Conservation (phyloP, 345 rosid genomes). For the Chamaenerion angustifolium region DNA sequence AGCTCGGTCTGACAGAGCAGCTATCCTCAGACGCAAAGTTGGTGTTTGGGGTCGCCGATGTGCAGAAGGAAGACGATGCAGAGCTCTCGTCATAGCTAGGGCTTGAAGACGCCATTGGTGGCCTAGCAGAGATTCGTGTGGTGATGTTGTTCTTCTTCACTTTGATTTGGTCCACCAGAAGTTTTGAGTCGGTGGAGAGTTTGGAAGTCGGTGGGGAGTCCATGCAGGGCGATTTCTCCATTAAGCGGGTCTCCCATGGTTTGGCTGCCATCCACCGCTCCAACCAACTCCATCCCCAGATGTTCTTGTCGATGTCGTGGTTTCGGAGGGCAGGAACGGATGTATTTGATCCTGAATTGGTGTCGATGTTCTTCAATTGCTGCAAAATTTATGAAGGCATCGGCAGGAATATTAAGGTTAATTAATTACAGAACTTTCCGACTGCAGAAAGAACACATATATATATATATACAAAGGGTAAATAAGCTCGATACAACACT, state of each 20-base stretch:
- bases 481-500: no score
- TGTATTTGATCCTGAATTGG: conserved; percentile 17
- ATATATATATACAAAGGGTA: no score
- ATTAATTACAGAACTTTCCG: no score
- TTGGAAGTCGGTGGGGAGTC: no score
- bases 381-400: conserved; percentile 31
- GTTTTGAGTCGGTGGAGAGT: no score
- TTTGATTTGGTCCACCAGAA: conserved; percentile 21
- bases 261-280: conserved; percentile 98
- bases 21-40: conserved; percentile 34
- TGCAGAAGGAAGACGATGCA: conserved; percentile 64
- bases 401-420: no score
- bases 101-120: conserved; percentile 47
- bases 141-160: conserved; percentile 63
- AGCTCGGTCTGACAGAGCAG: conserved; percentile 49
- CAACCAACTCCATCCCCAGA: conserved; percentile 98
- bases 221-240: conserved; percentile 48
- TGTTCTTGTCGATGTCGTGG: conserved; percentile 55
- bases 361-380: conserved; percentile 48
- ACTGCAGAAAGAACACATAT: no score
- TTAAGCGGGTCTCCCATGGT: conserved; percentile 89
- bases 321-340: conserved; percentile 28
- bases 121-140: conserved; percentile 66
- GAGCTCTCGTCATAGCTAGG: conserved; percentile 75
- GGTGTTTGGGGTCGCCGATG: conserved; percentile 39